These are phyloP conservation scores for Penicillium sp. DNA, from an alignment of 2,329 filamentous ascomycete genomes.

Conservation along the genomic window DNA sequence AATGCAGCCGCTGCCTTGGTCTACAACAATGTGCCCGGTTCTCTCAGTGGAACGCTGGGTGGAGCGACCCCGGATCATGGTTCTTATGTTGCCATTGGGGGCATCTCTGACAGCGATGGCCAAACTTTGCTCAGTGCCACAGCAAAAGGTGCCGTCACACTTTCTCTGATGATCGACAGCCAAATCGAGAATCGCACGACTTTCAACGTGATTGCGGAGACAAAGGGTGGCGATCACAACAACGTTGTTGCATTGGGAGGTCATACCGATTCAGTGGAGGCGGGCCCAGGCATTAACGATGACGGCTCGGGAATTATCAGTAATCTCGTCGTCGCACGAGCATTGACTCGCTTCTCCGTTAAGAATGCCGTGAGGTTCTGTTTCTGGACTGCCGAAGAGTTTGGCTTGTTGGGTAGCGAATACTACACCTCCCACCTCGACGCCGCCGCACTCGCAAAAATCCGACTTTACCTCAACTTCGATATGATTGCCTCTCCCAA, in stretches of 20 bases:
- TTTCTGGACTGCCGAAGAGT: conserved; percentile 67
- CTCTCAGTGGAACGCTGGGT: conserved; percentile 69
- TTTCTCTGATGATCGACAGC: conserved; percentile 47
- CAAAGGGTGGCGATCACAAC: conserved; percentile 59
- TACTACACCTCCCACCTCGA: conserved; percentile 57
- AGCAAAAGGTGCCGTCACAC: conserved; percentile 40
- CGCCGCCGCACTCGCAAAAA: conserved; percentile 57
- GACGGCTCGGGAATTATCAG: conserved; percentile 70
- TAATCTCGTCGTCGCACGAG: conserved; percentile 61
- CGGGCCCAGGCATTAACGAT: conserved; percentile 74
- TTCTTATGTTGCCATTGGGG: conserved; percentile 60
- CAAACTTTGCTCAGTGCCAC: conserved; percentile 58
- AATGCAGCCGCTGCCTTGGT: conserved; percentile 72
- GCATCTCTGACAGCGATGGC: conserved; percentile 63
- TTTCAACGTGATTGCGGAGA: conserved; percentile 63
- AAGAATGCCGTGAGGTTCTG: conserved; percentile 70
- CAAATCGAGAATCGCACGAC: conserved; percentile 52
- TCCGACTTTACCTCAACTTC: conserved; percentile 69
- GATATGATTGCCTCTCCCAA: conserved; percentile 72
- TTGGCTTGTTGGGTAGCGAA: conserved; percentile 62
- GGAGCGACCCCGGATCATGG: conserved; percentile 52
- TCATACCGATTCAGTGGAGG: conserved; percentile 63
- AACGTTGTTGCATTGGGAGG: conserved; percentile 62
- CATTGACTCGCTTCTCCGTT: conserved; percentile 70
- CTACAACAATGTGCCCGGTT: conserved; percentile 70